Evolutionary conservation across 164 flowering plant genomes (phyloP), one percentile per base, ranked within the genome.

Genomic region (Chloranthus sessilifolius): DNA sequence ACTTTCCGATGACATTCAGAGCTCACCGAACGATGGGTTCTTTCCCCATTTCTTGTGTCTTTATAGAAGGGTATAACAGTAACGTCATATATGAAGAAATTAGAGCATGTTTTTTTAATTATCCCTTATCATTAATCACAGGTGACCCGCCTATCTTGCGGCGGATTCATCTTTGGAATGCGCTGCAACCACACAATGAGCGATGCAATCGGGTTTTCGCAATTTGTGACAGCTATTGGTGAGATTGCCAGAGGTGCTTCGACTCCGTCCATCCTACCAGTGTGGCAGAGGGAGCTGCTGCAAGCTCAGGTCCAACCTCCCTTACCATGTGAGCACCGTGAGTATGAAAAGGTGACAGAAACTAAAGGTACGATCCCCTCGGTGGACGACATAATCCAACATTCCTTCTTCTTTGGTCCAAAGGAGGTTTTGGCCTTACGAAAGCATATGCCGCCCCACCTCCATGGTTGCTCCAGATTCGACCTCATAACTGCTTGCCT

Each of bases 281-380:
- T 74, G 4, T 74, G 83, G 87, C 26, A 62, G 4, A 47, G 87
- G 9, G 70, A 75, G 16, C 39, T 58, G 1, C 59, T 81, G 0
- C 47, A n/a, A 14, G 78, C 83, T 0, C 41, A 77, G 6, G 27
- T 60, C 20, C 61, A 72, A 0, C 81, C 82, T 0, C 54, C 44
- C 0, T 68, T 70, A 2, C 67, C 78, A 0, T 61, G 53, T 57
- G 22, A 23, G 0, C 85, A 72, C 49, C 66, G 9, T 4, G 82
- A 72, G 62, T 76, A 61, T 48, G 72, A 62, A 0, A 49, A 52
- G 0, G 30, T 64, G 21, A 42, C 40, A 0, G 56, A 59, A 40
- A 38, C 53, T n/a, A 55, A 49, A 5, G 48, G 23, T 10, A 43
- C 56, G 10, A 3, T 54, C 5, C 30, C 44, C 30, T 63, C 66